Conservation (phyloP, 352 stramenopile species). For the Phytophthora sojae region DNA sequence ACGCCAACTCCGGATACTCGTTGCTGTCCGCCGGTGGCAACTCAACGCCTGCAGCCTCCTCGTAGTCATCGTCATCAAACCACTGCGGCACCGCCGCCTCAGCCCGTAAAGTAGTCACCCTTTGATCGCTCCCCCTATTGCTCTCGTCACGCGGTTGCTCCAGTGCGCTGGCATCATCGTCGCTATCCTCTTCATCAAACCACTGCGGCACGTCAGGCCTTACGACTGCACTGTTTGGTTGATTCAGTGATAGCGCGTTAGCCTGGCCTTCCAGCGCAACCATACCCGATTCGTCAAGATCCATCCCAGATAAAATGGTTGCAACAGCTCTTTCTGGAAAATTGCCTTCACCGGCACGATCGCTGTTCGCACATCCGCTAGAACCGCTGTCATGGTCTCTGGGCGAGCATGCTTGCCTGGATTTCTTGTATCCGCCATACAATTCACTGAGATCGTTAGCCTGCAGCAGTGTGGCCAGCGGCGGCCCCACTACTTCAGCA, state of each 20-base stretch:
- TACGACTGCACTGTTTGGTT: constrained; percentile 1
- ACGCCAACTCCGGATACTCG: not conserved
- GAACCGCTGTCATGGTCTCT: not conserved
- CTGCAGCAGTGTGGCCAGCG: constrained; percentile 8
- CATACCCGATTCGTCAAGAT: constrained; percentile 7
- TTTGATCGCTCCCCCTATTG: not conserved
- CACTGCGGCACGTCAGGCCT: constrained; percentile 25
- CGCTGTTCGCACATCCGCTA: not conserved
- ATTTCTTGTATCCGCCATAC: not conserved
- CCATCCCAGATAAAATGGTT: constrained; percentile 4
- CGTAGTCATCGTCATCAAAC: constrained; percentile 23
- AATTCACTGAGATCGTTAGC: constrained; percentile 1
- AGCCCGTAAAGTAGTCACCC: not conserved
- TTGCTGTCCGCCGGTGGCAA: constrained; percentile 5
- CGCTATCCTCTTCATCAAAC: constrained; percentile 22
- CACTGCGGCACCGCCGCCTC: constrained; percentile 15
- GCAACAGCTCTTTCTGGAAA: not conserved
- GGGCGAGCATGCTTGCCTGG: not conserved
- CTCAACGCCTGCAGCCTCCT: constrained; percentile 10
- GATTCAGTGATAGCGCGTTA: not conserved
- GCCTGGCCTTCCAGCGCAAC: not conserved
- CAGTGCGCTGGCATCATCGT: not conserved
- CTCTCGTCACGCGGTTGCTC: constrained; percentile 3
- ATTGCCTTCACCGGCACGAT: not conserved
- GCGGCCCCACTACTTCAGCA: constrained; percentile 3